Conservation (phyloP, 306 rosid species). For the Vachellia collinsii region DNA sequence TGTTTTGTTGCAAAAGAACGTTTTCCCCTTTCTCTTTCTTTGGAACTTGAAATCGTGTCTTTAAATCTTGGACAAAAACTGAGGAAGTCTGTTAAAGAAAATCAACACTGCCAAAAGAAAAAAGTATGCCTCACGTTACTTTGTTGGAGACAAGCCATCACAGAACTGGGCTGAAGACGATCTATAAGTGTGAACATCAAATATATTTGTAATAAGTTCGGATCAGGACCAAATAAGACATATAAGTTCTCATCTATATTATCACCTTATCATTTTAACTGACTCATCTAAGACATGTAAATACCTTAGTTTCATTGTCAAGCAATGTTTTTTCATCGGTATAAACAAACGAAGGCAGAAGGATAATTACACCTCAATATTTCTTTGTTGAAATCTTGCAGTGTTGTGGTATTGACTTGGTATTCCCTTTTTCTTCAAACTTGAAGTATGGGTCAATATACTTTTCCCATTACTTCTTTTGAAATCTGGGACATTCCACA, state of each 20-base stretch:
- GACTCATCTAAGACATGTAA: not conserved
- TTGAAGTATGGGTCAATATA: not conserved
- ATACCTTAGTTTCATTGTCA: not conserved
- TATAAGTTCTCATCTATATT: not conserved
- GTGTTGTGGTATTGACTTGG: not conserved
- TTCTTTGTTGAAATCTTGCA: not conserved
- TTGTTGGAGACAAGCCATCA: too few species aligned
- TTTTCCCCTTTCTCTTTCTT: not conserved
- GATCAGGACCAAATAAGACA: not conserved
- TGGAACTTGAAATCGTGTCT: not conserved
- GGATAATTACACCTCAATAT: not conserved
- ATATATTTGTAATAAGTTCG: not conserved
- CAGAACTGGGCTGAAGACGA: too few species aligned
- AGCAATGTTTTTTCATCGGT: not conserved
- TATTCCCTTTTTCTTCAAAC: not conserved
- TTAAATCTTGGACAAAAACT: not conserved
- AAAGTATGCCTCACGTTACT: too few species aligned
- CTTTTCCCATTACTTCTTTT: not conserved
- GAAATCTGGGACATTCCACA: not conserved
- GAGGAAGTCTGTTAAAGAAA: not conserved
- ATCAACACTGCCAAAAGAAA: too few species aligned
- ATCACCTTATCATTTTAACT: not conserved
- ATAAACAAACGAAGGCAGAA: not conserved
- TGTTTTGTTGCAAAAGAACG: not conserved
- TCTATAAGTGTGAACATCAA: not conserved